phyloP scores from a whole-genome alignment of 306 rosid genomes.

The Cicer bijugum region DNA sequence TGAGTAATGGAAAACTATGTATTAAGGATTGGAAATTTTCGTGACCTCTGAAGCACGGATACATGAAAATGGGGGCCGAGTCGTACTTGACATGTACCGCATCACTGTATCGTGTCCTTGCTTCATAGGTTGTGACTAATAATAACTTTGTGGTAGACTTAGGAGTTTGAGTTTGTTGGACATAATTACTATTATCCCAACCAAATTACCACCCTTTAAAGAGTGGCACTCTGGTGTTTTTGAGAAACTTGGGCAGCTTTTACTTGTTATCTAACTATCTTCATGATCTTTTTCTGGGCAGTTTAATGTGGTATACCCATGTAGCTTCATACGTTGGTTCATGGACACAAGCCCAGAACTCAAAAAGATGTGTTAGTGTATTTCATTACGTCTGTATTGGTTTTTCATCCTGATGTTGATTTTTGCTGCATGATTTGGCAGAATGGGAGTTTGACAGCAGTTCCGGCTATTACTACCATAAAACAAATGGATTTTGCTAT shows the following conservation, averaged over 20 bases:
- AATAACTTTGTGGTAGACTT: conserved; percentile 2
- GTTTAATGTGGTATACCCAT: conserved; percentile 26
- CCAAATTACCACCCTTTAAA: conserved; percentile 22
- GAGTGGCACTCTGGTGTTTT: neutral
- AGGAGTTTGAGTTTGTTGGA: neutral
- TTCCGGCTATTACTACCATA: conserved; percentile 84
- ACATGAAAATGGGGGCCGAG: too few species aligned
- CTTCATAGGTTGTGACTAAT: neutral
- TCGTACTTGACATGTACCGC: too few species aligned
- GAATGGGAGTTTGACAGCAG: conserved; percentile 83
- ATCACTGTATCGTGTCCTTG: too few species aligned
- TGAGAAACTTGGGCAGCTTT: neutral
- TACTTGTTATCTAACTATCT: neutral
- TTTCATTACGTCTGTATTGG: conserved; percentile 16
- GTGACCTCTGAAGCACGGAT: too few species aligned
- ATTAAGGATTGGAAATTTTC: conserved; percentile 29
- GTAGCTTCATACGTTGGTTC: conserved; percentile 18
- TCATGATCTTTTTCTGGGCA: conserved; percentile 16
- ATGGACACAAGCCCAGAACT: conserved; percentile 8
- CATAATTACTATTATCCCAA: conserved; percentile 1
- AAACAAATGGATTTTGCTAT: conserved; percentile 77
- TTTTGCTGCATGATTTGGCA: conserved; percentile 62
- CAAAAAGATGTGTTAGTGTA: conserved; percentile 24
- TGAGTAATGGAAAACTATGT: neutral
- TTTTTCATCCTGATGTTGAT: conserved; percentile 52